Percentiles rank a stretch among this genome's conserved stretches.
Conservation (phyloP, 139 green algal species). For the Trebouxia sp. region DNA sequence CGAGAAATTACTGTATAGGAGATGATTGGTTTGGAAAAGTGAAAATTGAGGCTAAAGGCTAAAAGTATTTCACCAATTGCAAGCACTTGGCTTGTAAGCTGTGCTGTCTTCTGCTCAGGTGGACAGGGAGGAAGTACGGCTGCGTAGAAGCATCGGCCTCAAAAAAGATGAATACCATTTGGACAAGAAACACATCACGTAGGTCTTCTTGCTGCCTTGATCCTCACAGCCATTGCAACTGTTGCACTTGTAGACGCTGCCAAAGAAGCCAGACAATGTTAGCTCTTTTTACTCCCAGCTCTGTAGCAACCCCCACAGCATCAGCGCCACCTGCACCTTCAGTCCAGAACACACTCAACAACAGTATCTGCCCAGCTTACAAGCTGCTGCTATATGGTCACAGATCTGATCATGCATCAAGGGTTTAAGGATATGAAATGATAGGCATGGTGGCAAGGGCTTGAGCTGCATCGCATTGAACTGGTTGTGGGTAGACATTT, state of each 20-base stretch:
- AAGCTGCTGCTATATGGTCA: no score
- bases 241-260: neutral
- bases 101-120: conserved; percentile 49
- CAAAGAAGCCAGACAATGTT: neutral
- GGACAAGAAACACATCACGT: conserved; percentile 93
- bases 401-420: no score
- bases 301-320: neutral
- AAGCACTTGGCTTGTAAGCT: neutral
- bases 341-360: no score
- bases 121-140: conserved; percentile 85
- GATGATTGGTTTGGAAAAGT: neutral
- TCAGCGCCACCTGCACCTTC: no score
- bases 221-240: neutral
- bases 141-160: conserved; percentile 86
- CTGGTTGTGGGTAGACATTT: no score
- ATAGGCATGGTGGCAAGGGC: no score
- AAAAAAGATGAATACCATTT: conserved; percentile 98
- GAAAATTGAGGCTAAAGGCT: neutral
- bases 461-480: no score
- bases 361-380: no score
- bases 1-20: no score
- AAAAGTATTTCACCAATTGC: no score
- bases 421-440: no score
- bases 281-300: neutral
- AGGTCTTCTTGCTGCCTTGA: neutral